These are phyloP conservation scores for Triticum dicoccoides DNA, from an alignment of 176 grass and related monocot species.

Conservation along the genomic window DNA sequence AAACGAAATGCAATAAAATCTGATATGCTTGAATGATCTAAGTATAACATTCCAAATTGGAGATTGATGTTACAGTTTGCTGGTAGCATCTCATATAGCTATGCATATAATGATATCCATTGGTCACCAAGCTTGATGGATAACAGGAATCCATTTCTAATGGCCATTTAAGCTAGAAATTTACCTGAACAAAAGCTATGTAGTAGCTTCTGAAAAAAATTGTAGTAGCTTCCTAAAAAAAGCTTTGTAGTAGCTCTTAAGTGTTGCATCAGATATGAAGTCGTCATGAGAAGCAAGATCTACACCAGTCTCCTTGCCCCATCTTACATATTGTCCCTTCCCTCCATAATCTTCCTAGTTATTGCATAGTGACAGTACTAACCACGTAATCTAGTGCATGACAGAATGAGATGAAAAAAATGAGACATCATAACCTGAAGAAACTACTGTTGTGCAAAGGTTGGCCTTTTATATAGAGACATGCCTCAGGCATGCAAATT, in stretches of 20 bases:
- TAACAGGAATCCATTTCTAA: not conserved
- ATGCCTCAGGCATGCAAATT: too few relatives aligned
- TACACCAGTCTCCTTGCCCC: conserved; percentile 56
- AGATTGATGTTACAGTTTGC: not conserved
- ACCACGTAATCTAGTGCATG: too few relatives aligned
- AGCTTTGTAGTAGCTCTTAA: conserved; percentile 19
- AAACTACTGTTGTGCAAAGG: too few relatives aligned
- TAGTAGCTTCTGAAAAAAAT: conserved; percentile 38
- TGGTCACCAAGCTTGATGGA: not conserved
- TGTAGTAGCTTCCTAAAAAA: too few relatives aligned
- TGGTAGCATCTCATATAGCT: not conserved
- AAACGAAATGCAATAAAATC: too few relatives aligned
- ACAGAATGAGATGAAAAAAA: too few relatives aligned
- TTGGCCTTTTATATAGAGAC: too few relatives aligned
- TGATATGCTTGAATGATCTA: too few relatives aligned
- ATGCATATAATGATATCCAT: not conserved
- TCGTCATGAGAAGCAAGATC: conserved; percentile 57
- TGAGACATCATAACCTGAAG: too few relatives aligned
- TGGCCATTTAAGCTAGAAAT: not conserved
- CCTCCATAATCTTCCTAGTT: conserved; percentile 81
- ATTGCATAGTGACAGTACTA: not conserved
- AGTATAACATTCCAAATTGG: too few relatives aligned
- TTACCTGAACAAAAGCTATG: conserved; percentile 76
- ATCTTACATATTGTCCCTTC: conserved; percentile 65
- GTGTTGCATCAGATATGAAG: conserved; percentile 64